Percentiles rank a stretch among this genome's conserved stretches.
Evolutionary conservation across 805 yeast genomes (phyloP).

Genomic region (Saitoella complicata): DNA sequence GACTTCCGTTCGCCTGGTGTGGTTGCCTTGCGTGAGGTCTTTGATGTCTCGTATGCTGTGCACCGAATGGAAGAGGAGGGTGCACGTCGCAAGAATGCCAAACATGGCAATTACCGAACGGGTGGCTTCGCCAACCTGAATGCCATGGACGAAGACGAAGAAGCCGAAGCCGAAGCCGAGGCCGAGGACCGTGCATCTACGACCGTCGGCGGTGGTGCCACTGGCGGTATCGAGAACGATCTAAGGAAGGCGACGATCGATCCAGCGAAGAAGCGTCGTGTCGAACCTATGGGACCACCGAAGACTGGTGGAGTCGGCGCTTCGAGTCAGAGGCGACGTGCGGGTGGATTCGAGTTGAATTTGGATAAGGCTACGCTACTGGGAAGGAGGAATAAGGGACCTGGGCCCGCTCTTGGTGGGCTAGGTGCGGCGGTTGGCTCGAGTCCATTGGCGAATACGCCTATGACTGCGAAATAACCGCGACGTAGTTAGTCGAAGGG

Average conservation of each 20-base stretch:
- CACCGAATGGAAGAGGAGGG: slow-evolving; percentile 62
- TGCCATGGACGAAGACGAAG: slow-evolving; percentile 25
- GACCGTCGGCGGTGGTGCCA: slow-evolving; percentile 1
- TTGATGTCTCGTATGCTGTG: slow-evolving; percentile 72
- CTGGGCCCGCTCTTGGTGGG: too few relatives aligned
- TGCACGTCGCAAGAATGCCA: slow-evolving; percentile 18
- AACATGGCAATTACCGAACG: slow-evolving; percentile 8
- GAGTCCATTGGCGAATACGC: too few relatives aligned
- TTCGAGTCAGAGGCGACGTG: background rate
- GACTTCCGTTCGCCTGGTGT: slow-evolving; percentile 36
- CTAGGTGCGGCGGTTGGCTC: too few relatives aligned
- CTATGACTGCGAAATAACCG: too few relatives aligned
- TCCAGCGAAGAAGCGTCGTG: too few relatives aligned
- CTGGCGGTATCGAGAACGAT: background rate
- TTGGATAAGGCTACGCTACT: background rate
- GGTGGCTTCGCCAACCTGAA: slow-evolving; percentile 15
- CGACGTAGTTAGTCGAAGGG: too few relatives aligned
- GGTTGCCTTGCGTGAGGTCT: slow-evolving; percentile 68
- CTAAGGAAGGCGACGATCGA: too few relatives aligned
- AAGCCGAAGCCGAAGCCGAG: slow-evolving; percentile 18
- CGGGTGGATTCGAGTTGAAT: background rate
- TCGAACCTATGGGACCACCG: too few relatives aligned
- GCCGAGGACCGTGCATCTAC: background rate
- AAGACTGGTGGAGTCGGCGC: too few relatives aligned
- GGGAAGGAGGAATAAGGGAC: too few relatives aligned